phyloP scores from a whole-genome alignment of 805 yeast species.

The Dipodascopsis tothii region DNA sequence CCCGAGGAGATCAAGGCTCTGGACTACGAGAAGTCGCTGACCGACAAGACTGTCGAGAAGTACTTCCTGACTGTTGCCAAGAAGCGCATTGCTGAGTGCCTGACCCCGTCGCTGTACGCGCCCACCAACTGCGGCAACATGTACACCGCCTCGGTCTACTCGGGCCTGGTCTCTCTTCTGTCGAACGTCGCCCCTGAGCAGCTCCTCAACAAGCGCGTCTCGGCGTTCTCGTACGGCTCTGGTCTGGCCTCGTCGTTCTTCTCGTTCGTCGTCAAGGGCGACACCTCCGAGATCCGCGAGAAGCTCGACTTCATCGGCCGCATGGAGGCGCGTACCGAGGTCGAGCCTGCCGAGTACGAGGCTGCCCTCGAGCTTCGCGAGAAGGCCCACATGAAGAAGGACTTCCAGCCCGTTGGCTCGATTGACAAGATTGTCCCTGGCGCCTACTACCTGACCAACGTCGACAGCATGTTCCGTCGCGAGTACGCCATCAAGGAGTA shows the following conservation, averaged over 20 bases:
- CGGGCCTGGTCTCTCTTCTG: conserved; percentile 75
- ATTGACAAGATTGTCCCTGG: conserved; percentile 66
- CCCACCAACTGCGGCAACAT: conserved; percentile 97
- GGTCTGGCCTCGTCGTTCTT: conserved; percentile 90
- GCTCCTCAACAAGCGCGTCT: conserved; percentile 76
- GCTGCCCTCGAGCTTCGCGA: conserved; percentile 79
- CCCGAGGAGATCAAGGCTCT: conserved; percentile 51
- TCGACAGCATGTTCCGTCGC: conserved; percentile 88
- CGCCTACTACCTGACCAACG: conserved; percentile 70
- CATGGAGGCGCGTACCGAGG: conserved; percentile 56
- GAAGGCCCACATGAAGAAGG: conserved; percentile 74
- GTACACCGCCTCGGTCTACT: conserved; percentile 92
- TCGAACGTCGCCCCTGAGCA: conserved; percentile 65
- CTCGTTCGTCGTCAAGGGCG: conserved; percentile 74
- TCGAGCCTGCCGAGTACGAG: conserved; percentile 75
- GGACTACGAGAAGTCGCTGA: conserved; percentile 68
- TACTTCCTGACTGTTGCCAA: conserved; percentile 72
- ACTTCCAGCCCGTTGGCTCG: conserved; percentile 70
- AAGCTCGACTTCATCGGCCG: conserved; percentile 60
- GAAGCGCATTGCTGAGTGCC: conserved; percentile 57
- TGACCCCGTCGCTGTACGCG: conserved; percentile 70
- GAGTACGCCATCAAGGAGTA: conserved; percentile 61
- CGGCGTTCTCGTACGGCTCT: conserved; percentile 94
- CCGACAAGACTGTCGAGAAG: conserved; percentile 78
- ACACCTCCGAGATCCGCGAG: conserved; percentile 57